These are phyloP conservation scores for Stygiomarasmius scandens DNA, from an alignment of 1,284 basidiomycete genomes.

Conservation along the genomic window DNA sequence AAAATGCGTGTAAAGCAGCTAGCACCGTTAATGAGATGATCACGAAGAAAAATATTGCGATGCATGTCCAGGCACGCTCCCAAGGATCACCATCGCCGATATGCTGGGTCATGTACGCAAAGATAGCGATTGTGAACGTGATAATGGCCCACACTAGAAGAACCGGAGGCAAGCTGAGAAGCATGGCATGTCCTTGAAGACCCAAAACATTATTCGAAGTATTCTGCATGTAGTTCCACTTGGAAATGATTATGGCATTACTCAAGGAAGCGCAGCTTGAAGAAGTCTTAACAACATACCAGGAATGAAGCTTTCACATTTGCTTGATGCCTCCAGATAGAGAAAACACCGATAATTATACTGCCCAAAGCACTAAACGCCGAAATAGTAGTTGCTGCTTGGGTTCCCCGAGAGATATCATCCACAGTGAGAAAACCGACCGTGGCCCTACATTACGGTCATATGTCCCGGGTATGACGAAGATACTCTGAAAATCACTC, in stretches of 20 bases:
- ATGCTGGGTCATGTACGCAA: slow-evolving; percentile 46
- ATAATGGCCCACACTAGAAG: slow-evolving; percentile 59
- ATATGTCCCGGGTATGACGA: not conserved
- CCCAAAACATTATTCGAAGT: slow-evolving; percentile 44
- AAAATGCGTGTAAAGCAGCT: slow-evolving; percentile 47
- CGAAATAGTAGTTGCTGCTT: slow-evolving; percentile 47
- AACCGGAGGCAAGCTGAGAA: slow-evolving; percentile 55
- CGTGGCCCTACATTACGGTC: slow-evolving; percentile 42
- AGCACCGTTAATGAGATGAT: slow-evolving; percentile 38
- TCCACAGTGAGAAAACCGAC: slow-evolving; percentile 51
- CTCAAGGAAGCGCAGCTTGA: not conserved
- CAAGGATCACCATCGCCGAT: slow-evolving; percentile 23
- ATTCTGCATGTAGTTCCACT: slow-evolving; percentile 59
- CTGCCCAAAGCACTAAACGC: slow-evolving; percentile 53
- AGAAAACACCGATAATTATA: slow-evolving; percentile 57
- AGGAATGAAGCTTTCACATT: slow-evolving; percentile 45
- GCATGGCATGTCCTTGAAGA: slow-evolving; percentile 50
- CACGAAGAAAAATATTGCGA: slow-evolving; percentile 40
- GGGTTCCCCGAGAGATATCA: slow-evolving; percentile 40
- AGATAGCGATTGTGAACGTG: slow-evolving; percentile 45
- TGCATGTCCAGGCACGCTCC: slow-evolving; percentile 38
- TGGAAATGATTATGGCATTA: not conserved
- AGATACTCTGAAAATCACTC: slow-evolving; percentile 21
- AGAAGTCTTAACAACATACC: slow-evolving; percentile 28
- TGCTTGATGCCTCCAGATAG: slow-evolving; percentile 57